Base-by-base conservation (phyloP, 108 stramenopile genomes). In the Schizochytrium sp. region DNA sequence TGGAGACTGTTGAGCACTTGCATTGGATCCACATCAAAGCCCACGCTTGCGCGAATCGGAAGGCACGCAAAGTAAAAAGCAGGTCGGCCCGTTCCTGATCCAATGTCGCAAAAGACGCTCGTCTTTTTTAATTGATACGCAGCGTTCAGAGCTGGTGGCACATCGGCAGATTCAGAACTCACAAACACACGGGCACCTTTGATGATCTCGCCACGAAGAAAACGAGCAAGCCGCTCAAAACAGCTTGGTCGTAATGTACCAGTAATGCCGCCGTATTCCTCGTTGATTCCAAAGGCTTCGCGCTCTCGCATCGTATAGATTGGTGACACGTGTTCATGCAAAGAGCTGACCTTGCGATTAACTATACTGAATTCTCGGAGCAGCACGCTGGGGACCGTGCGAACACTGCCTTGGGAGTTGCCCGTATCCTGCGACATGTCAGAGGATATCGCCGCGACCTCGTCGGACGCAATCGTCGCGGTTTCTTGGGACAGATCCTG, bases 311-410 rank as follows among this genome's bases (percentile, higher is more conserved):
- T 6, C 10, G 76, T 83, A 23, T 53, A 83, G 16, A 21, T 83
- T 23, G 76, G 76, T 1, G 76, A 83, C n/a, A 83, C 76, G 51
- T 83, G 76, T 23, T 83, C 76, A 45, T 83, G 76, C 76, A 83
- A 5, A 14, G 19, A 25, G 51, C 28, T 34, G 19, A 83, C 25
- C 45, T n/a, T 53, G 2, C 76, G 19, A 23, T 83, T 47, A 4
- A 83, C 51, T 0, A 53, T 8, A 16, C 16, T 57, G 55, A 57
- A 57, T 8, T 8, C 16, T 16, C 16, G 8, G 55, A 57, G 55
- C 14, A 57, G 55, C 55, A 8, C 16, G 55, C 55, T 57, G 55
- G 34, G 34, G 1, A 1, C 34, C 34, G 34, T 0, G 2, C 34
- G 34, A 34, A 34, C 34, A 34, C 34, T 34, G 34, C 34, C 34